Conservation (phyloP, 2,329 filamentous ascomycete species). For the Exophiala sp. region DNA sequence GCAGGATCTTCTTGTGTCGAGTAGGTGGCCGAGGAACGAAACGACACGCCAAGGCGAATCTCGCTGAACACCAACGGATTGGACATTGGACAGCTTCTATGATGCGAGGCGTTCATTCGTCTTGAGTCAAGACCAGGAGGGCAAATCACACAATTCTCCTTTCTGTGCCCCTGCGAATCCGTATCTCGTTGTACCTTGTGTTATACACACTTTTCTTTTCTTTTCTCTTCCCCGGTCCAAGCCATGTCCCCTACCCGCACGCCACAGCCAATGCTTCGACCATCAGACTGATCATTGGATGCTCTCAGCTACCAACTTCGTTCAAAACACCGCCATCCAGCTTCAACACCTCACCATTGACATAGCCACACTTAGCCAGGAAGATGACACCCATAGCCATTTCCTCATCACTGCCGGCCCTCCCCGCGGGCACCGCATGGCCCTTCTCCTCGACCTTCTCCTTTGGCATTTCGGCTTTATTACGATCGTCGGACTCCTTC, state of each 20-base stretch:
- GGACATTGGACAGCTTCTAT: too few relatives aligned
- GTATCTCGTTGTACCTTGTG: too few relatives aligned
- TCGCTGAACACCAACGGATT: too few relatives aligned
- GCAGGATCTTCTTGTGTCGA: too few relatives aligned
- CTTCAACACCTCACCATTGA: conserved; percentile 45
- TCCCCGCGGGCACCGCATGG: conserved; percentile 46
- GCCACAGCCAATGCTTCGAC: conserved; percentile 4
- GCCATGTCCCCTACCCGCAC: too few relatives aligned
- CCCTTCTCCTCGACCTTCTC: conserved; percentile 33
- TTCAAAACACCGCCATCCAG: conserved; percentile 44
- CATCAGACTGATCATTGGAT: conserved; percentile 16
- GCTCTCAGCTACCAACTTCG: conserved; percentile 5
- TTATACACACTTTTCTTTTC: background rate
- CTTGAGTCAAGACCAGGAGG: too few relatives aligned
- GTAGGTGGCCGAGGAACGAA: too few relatives aligned
- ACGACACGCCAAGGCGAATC: too few relatives aligned
- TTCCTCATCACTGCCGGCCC: conserved; percentile 57
- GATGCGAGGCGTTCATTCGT: too few relatives aligned
- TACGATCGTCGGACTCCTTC: conserved; percentile 48
- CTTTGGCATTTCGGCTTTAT: conserved; percentile 48
- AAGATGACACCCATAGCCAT: conserved; percentile 58
- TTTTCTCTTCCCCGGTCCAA: background rate
- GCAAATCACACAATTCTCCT: too few relatives aligned
- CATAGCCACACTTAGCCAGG: conserved; percentile 43
- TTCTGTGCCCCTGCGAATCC: too few relatives aligned